Evolutionary conservation across 371 early-diverging fungal species (phyloP).

Genomic region (Entomophthora muscae): DNA sequence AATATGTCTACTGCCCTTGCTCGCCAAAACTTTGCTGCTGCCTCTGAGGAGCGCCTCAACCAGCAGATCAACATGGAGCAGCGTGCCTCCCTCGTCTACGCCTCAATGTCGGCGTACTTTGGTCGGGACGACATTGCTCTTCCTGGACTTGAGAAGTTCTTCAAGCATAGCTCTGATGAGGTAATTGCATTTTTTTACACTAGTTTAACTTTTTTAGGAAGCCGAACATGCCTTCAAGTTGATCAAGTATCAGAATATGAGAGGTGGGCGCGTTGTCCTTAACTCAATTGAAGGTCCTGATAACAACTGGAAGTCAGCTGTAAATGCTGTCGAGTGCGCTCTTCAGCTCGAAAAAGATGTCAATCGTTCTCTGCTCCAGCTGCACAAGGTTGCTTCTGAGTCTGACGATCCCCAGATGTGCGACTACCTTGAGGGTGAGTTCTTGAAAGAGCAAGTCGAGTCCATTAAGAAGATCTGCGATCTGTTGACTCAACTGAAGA

Average conservation of each 20-base stretch:
- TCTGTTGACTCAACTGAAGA: constrained; percentile 42
- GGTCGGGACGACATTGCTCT: constrained; percentile 29
- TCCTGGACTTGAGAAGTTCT: constrained; percentile 41
- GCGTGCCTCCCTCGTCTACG: constrained; percentile 34
- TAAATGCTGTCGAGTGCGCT: constrained; percentile 40
- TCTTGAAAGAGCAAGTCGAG: constrained; percentile 43
- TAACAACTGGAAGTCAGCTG: constrained; percentile 39
- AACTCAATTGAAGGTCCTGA: constrained; percentile 19
- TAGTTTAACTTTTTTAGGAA: constrained; percentile 15
- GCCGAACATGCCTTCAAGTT: constrained; percentile 34
- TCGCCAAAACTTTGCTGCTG: constrained; percentile 42
- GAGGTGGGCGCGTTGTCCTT: constrained; percentile 33
- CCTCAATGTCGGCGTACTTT: constrained; percentile 36
- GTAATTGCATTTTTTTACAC: constrained; percentile 12
- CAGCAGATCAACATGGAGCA: constrained; percentile 39
- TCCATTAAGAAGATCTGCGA: constrained; percentile 43
- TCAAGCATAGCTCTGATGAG: constrained; percentile 29
- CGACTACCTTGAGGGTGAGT: constrained; percentile 33
- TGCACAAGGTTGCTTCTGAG: constrained; percentile 26
- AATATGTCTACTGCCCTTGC: constrained; percentile 20
- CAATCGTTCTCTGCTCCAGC: constrained; percentile 33
- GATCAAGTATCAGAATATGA: constrained; percentile 36
- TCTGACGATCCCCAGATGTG: constrained; percentile 31
- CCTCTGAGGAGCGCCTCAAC: constrained; percentile 44
- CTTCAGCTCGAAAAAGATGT: constrained; percentile 49